phyloP scores from a whole-genome alignment of 176 grass and related monocot genomes.

The Carex scoparia region DNA sequence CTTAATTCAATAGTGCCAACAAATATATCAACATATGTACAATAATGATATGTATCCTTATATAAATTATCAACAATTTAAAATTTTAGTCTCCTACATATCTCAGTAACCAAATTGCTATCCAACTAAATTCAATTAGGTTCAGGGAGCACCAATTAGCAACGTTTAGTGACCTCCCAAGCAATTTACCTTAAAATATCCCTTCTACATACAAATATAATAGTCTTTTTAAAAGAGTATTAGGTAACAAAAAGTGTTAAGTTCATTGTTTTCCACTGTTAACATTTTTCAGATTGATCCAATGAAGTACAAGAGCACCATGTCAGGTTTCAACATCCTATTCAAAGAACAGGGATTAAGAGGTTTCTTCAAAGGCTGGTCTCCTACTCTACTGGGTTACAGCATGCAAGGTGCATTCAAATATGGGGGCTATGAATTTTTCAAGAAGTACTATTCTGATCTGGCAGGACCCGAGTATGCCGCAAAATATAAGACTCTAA shows the following conservation, averaged over 20 bases:
- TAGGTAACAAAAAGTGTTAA: background rate
- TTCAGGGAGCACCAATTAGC: background rate
- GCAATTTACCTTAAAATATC: background rate
- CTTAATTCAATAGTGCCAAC: too few relatives aligned
- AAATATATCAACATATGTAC: too few relatives aligned
- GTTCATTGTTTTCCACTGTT: background rate
- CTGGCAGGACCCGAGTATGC: conserved; percentile 59
- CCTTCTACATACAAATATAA: too few relatives aligned
- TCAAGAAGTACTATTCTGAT: conserved; percentile 74
- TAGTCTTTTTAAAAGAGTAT: background rate
- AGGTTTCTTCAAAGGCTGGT: conserved; percentile 74
- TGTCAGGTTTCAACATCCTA: conserved; percentile 57
- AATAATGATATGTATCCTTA: too few relatives aligned
- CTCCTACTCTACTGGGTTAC: conserved; percentile 61
- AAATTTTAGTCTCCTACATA: background rate
- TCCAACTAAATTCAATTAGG: background rate
- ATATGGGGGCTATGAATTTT: conserved; percentile 73
- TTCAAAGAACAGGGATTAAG: conserved; percentile 70
- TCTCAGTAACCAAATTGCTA: background rate
- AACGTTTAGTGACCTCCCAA: background rate
- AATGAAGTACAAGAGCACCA: conserved; percentile 69
- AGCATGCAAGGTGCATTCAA: conserved; percentile 68
- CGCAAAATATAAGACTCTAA: conserved; percentile 70
- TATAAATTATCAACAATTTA: background rate
- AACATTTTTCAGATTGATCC: conserved; percentile 53